These are phyloP conservation scores for Mollisiaceae sp. DNA, from an alignment of 2,329 filamentous ascomycete species.

Conservation along the genomic window DNA sequence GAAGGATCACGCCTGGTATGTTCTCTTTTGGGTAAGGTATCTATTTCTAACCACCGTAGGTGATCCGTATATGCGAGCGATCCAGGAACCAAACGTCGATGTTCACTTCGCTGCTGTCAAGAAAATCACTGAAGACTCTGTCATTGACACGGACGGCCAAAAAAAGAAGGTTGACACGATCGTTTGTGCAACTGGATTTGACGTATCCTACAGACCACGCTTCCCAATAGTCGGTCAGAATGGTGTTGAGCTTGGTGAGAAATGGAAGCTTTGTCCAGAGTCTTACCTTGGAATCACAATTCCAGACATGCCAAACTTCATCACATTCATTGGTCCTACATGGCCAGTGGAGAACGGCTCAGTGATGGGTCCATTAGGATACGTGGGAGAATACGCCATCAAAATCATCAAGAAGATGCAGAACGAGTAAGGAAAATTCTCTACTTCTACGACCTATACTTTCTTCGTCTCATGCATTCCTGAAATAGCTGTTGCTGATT, in stretches of 20 bases:
- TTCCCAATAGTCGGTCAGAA: conserved; percentile 39
- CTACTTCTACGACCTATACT: too few relatives aligned
- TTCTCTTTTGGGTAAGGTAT: conserved; percentile 6
- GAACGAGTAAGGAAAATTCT: conserved; percentile 43
- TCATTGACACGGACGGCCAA: conserved; percentile 47
- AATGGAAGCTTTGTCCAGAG: conserved; percentile 41
- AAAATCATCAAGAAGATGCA: conserved; percentile 46
- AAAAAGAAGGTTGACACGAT: conserved; percentile 44
- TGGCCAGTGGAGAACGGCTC: conserved; percentile 38
- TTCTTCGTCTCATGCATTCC: too few relatives aligned
- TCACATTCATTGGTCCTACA: conserved; percentile 39
- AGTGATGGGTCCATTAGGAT: conserved; percentile 30
- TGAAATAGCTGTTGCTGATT: too few relatives aligned
- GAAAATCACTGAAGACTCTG: conserved; percentile 51
- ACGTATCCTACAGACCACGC: conserved; percentile 38
- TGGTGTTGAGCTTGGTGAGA: conserved; percentile 32
- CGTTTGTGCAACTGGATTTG: conserved; percentile 45
- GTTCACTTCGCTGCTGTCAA: conserved; percentile 54
- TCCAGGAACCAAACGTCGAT: conserved; percentile 55
- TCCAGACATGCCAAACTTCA: conserved; percentile 37
- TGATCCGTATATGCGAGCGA: conserved; percentile 56
- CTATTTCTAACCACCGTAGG: conserved; percentile 39
- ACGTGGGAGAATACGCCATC: conserved; percentile 34
- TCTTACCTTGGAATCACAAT: conserved; percentile 38
- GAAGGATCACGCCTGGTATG: conserved; percentile 48